These are phyloP conservation scores for Aspergillus uvarum DNA, from an alignment of 2,329 filamentous ascomycete genomes.

Conservation along the genomic window DNA sequence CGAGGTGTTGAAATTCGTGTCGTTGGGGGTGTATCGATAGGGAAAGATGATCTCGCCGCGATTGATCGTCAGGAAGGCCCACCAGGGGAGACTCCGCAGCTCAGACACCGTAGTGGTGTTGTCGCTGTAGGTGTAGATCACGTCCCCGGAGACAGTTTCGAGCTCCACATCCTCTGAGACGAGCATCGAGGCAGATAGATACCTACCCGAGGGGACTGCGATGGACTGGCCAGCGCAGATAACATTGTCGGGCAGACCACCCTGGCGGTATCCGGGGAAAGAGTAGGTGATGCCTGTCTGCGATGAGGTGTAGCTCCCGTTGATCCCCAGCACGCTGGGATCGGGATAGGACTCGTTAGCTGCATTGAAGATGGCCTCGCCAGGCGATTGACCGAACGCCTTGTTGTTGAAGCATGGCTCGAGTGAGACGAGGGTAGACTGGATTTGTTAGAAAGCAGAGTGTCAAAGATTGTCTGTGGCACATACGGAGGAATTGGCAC, in stretches of 20 bases:
- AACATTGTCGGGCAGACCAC: background rate
- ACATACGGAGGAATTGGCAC: too few species aligned
- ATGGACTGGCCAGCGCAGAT: conserved; percentile 3
- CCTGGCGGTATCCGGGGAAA: background rate
- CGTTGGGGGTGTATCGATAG: background rate
- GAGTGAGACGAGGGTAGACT: background rate
- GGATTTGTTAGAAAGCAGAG: too few species aligned
- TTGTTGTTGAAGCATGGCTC: conserved; percentile 3
- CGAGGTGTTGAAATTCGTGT: conserved; percentile 5
- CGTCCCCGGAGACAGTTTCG: conserved; percentile 1
- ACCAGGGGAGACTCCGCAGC: conserved; percentile 1
- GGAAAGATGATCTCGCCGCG: conserved; percentile 5
- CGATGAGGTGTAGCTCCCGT: background rate
- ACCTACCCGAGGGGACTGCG: background rate
- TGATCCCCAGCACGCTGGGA: background rate
- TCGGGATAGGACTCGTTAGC: background rate
- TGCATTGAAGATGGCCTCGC: background rate
- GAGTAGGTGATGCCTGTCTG: background rate
- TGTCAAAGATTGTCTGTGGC: too few species aligned
- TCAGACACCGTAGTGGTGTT: background rate
- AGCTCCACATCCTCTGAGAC: background rate
- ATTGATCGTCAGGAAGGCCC: conserved; percentile 5
- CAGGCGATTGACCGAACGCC: background rate
- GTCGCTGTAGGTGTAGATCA: conserved; percentile 1
- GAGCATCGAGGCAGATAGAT: background rate